A percentile compares a stretch with the other conserved stretches of the same genome.
Conservation (phyloP, 2,329 filamentous ascomycete genomes). For the Sordariomycetes sp. region DNA sequence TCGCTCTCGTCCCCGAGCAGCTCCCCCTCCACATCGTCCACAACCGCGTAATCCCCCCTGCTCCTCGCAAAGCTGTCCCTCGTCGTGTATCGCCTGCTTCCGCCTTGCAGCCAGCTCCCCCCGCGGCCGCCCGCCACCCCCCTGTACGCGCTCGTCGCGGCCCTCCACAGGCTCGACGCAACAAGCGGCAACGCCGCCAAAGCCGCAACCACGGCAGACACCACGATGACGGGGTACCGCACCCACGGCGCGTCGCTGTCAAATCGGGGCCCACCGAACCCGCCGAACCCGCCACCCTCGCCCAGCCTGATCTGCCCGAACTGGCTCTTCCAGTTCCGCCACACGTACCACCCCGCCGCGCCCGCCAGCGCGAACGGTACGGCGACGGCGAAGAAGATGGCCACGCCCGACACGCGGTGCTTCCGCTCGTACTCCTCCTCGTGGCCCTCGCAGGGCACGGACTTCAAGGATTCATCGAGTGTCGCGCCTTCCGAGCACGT, state of each 20-base stretch:
- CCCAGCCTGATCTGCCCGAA: slow-evolving; percentile 89
- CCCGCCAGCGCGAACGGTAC: slow-evolving; percentile 63
- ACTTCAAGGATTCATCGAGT: slow-evolving; percentile 53
- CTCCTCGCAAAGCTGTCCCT: slow-evolving; percentile 81
- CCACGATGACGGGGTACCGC: slow-evolving; percentile 67
- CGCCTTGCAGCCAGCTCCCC: slow-evolving; percentile 41
- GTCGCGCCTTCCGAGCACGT: slow-evolving; percentile 72
- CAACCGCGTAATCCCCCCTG: slow-evolving; percentile 75
- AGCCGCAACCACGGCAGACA: slow-evolving; percentile 54
- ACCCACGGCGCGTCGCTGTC: slow-evolving; percentile 69
- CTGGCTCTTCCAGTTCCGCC: slow-evolving; percentile 74
- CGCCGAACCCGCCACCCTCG: slow-evolving; percentile 46
- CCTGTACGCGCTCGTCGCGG: slow-evolving; percentile 37
- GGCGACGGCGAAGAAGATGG: slow-evolving; percentile 76
- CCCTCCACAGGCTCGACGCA: slow-evolving; percentile 62
- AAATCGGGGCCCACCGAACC: slow-evolving; percentile 41
- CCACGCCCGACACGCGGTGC: slow-evolving; percentile 59
- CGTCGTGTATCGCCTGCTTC: slow-evolving; percentile 67
- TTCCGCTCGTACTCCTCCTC: slow-evolving; percentile 71
- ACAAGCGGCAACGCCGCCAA: slow-evolving; percentile 59
- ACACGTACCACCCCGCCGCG: slow-evolving; percentile 74
- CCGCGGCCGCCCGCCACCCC: slow-evolving; percentile 35
- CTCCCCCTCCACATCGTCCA: slow-evolving; percentile 92
- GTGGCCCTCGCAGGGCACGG: slow-evolving; percentile 59
- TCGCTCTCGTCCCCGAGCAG: slow-evolving; percentile 88